These are phyloP conservation scores for Cercospora canescens DNA, from an alignment of 2,329 filamentous ascomycete genomes.

Conservation along the genomic window DNA sequence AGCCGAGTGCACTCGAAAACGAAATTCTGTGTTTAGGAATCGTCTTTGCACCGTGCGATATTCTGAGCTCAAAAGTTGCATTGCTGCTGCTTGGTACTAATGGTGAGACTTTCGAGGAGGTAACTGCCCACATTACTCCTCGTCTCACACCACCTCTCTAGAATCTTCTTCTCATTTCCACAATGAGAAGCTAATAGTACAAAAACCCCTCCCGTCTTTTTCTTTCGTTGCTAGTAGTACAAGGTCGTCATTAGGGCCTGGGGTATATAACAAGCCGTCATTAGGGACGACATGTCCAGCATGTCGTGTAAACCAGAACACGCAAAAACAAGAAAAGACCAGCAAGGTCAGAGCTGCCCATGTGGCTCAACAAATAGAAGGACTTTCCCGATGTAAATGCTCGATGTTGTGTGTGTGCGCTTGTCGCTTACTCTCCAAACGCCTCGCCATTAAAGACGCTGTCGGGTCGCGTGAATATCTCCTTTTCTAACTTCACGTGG, in stretches of 20 bases:
- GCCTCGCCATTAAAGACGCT: not conserved
- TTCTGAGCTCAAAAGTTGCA: not conserved
- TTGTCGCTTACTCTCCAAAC: not conserved
- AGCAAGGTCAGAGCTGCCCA: not conserved
- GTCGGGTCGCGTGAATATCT: not conserved
- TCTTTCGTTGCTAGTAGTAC: slow-evolving; percentile 11
- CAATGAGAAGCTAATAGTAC: slow-evolving; percentile 5
- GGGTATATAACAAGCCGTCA: slow-evolving; percentile 7
- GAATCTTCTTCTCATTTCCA: not conserved
- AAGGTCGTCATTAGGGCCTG: slow-evolving; percentile 12
- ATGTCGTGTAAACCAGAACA: slow-evolving; percentile 5
- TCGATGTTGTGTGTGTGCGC: not conserved
- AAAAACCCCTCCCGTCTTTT: not conserved
- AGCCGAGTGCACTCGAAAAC: no score
- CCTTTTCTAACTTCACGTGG: not conserved
- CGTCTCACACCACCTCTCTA: not conserved
- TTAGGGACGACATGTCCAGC: slow-evolving; percentile 12
- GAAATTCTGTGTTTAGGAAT: no score
- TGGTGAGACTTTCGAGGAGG: not conserved
- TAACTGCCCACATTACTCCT: not conserved
- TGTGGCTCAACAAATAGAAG: not conserved
- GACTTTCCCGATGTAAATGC: slow-evolving; percentile 3
- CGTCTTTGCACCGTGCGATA: not conserved
- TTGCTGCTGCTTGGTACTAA: not conserved
- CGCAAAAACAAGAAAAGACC: not conserved